phyloP scores from a whole-genome alignment of 257 asterid species.

The Salvia miltiorrhiza region DNA sequence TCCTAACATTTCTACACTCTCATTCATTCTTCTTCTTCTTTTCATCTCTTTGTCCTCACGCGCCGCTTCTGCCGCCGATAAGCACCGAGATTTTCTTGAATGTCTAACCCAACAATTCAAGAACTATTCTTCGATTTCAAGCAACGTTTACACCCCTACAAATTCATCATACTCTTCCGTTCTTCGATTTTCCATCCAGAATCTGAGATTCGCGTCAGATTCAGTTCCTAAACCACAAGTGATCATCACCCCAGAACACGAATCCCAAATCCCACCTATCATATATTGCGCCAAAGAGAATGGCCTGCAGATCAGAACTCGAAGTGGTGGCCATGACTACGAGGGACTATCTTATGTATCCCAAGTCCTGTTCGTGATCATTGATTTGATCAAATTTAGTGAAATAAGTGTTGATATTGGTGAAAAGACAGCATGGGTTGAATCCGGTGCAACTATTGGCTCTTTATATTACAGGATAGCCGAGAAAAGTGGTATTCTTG shows the following conservation, averaged over 20 bases:
- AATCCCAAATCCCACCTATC: conserved; percentile 2
- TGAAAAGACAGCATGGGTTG: conserved; percentile 6
- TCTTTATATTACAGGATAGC: neutral
- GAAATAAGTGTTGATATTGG: neutral
- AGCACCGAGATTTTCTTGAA: no score
- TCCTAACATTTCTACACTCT: no score
- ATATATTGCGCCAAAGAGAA: neutral
- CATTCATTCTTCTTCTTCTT: no score
- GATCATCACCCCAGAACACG: conserved; percentile 8
- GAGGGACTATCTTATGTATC: conserved; percentile 16
- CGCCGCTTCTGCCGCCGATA: no score
- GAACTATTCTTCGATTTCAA: neutral
- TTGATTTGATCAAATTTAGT: conserved; percentile 14
- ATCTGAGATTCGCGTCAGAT: neutral
- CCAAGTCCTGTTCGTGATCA: neutral
- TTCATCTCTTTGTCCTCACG: neutral
- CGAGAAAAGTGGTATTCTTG: neutral
- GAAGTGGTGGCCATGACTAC: conserved; percentile 14
- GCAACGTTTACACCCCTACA: neutral
- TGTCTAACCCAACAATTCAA: no score
- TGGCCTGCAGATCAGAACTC: neutral
- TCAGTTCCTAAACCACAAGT: neutral
- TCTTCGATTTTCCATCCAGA: neutral
- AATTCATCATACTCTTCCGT: neutral
- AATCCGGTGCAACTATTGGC: conserved; percentile 1